phyloP scores from a whole-genome alignment of 2,329 filamentous ascomycete species.

The Alternaria metachromatica region DNA sequence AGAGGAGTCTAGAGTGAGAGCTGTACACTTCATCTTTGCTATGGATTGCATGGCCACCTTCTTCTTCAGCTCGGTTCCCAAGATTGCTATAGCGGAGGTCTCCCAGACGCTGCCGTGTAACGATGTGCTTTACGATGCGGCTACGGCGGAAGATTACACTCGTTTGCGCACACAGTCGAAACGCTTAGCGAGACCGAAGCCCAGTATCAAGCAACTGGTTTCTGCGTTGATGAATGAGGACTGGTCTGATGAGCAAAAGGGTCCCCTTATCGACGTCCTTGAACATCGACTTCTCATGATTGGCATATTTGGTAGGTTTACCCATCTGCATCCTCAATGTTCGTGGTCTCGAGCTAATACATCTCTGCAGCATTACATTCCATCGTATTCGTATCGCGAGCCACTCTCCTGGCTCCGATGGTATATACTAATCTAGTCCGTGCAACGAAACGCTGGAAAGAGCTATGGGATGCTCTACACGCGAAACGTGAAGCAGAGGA shows the following conservation, averaged over 20 bases:
- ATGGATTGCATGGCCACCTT: slow-evolving; percentile 14
- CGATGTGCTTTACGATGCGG: slow-evolving; percentile 19
- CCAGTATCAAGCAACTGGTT: slow-evolving; percentile 5
- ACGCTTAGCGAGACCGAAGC: neutral
- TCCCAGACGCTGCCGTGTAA: slow-evolving; percentile 8
- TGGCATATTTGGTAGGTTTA: slow-evolving; percentile 15
- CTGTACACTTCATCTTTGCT: neutral
- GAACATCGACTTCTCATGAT: slow-evolving; percentile 9
- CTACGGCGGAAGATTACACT: slow-evolving; percentile 2
- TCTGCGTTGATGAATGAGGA: neutral
- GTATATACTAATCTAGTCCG: slow-evolving; percentile 5
- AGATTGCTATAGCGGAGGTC: slow-evolving; percentile 17
- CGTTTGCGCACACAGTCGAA: neutral
- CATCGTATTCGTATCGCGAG: neutral
- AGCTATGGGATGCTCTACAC: slow-evolving; percentile 12
- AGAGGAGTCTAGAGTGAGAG: slow-evolving; percentile 16
- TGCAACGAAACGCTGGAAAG: slow-evolving; percentile 23
- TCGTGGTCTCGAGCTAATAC: neutral
- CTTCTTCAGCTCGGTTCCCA: slow-evolving; percentile 18
- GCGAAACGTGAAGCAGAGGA: neutral
- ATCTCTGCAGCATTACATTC: neutral
- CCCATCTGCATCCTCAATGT: neutral
- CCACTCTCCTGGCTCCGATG: neutral
- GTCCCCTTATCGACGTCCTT: neutral
- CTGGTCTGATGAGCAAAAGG: neutral